phyloP scores from a whole-genome alignment of 306 rosid genomes.

The Purshia tridentata region DNA sequence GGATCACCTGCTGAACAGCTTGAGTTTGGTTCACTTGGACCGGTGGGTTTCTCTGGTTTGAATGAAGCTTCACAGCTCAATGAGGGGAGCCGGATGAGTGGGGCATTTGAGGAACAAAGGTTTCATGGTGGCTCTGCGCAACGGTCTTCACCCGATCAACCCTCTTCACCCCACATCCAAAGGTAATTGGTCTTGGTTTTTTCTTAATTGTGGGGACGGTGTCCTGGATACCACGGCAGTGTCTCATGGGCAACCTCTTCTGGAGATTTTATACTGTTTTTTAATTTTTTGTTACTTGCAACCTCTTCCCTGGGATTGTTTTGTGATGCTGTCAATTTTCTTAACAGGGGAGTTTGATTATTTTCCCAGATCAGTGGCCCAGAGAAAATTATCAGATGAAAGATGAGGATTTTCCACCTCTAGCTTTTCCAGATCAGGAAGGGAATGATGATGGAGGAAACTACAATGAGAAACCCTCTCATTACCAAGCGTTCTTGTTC shows the following conservation, averaged over 20 bases:
- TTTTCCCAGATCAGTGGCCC: constrained; percentile 38
- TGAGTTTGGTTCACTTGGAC: constrained; percentile 89
- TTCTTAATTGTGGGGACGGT: not conserved
- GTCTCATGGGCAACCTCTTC: constrained; percentile 4
- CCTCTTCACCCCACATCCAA: constrained; percentile 75
- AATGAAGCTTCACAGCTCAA: constrained; percentile 59
- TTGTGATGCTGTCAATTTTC: constrained; percentile 34
- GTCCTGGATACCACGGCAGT: constrained; percentile 4
- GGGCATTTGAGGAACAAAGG: constrained; percentile 71
- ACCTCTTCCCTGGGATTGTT: constrained; percentile 21
- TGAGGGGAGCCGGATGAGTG: constrained; percentile 58
- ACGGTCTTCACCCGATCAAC: constrained; percentile 78
- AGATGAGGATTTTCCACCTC: constrained; percentile 40
- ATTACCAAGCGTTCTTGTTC: constrained; percentile 21
- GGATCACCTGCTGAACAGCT: constrained; percentile 67
- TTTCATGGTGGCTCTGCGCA: constrained; percentile 64
- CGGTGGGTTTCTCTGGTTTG: constrained; percentile 62
- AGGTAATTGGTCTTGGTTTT: constrained; percentile 49
- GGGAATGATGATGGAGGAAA: constrained; percentile 36
- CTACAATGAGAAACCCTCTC: constrained; percentile 16
- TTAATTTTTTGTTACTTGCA: not conserved
- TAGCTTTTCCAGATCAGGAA: constrained; percentile 24
- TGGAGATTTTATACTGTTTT: not conserved
- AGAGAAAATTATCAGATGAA: constrained; percentile 37
- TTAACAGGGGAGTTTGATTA: constrained; percentile 50